These are phyloP conservation scores for Castanospermum australe DNA, from an alignment of 306 rosid genomes.

Conservation along the genomic window DNA sequence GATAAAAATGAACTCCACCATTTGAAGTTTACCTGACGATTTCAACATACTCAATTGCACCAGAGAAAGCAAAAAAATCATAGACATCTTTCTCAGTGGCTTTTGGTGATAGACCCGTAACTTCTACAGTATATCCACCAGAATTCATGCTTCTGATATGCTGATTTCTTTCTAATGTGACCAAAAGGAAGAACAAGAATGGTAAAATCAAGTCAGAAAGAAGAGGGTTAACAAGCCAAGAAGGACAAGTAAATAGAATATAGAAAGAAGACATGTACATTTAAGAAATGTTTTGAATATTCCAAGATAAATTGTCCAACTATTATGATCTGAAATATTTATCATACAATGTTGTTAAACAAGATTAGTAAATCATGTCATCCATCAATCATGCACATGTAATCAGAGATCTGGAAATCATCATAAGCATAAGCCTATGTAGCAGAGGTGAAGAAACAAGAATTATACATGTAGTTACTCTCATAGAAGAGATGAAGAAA, in stretches of 20 bases:
- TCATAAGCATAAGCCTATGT: not conserved
- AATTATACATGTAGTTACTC: not conserved
- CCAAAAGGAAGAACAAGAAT: not conserved
- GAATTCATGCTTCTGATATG: constrained; percentile 38
- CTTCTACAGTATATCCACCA: constrained; percentile 70
- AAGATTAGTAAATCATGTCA: not conserved
- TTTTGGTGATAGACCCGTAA: constrained; percentile 74
- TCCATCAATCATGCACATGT: not conserved
- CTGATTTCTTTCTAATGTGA: not conserved
- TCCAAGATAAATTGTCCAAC: not conserved
- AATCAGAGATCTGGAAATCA: not conserved
- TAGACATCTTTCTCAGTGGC: constrained; percentile 72
- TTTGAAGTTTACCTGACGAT: constrained; percentile 51
- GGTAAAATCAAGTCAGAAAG: not conserved
- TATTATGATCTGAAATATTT: not conserved
- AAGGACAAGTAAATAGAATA: not conserved
- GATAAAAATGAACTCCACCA: not conserved
- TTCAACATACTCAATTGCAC: constrained; percentile 66
- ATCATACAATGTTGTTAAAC: not conserved
- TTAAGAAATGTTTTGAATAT: too few relatives aligned
- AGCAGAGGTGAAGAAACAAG: not conserved
- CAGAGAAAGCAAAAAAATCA: constrained; percentile 83
- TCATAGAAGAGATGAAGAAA: not conserved
- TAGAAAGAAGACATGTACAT: not conserved
- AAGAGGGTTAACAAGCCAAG: not conserved